Evolutionary conservation across 2,329 filamentous ascomycete species (phyloP).

Genomic region (Hysterium pulicare): DNA sequence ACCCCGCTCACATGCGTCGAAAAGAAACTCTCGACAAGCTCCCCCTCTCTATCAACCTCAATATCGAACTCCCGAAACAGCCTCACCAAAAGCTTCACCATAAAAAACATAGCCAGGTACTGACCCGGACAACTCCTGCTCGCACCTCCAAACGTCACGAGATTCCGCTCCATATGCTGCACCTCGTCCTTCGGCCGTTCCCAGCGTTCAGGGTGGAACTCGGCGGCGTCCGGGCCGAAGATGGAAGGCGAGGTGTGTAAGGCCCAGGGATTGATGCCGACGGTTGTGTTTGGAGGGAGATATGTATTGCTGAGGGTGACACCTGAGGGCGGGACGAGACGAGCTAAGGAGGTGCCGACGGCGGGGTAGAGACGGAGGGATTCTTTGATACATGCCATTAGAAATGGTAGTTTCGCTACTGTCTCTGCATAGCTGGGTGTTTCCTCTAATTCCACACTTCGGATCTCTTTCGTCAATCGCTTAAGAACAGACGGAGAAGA

Average conservation of each 20-base stretch:
- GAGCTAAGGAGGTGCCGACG: not conserved
- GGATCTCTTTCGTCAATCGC: not conserved
- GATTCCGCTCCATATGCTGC: not conserved
- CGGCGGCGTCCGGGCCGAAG: not conserved
- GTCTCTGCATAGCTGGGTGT: not conserved
- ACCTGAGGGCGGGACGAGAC: not conserved
- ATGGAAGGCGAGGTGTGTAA: not conserved
- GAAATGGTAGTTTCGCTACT: constrained; percentile 2
- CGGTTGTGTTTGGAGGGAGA: not conserved
- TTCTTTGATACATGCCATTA: constrained; percentile 3
- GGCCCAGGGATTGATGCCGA: not conserved
- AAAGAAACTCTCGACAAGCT: no score
- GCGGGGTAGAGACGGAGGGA: not conserved
- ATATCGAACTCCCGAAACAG: constrained; percentile 6
- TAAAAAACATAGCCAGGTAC: constrained; percentile 7
- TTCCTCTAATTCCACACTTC: not conserved
- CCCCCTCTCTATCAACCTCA: not conserved
- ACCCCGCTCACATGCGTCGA: no score
- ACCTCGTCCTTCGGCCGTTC: not conserved
- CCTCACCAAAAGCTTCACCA: constrained; percentile 5
- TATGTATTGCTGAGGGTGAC: not conserved
- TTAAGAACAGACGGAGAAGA: not conserved
- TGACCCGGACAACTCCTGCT: constrained; percentile 11
- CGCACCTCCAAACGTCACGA: constrained; percentile 9
- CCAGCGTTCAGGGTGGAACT: not conserved